These are phyloP conservation scores for Cryphonectria naterciae DNA, from an alignment of 2,329 filamentous ascomycete genomes.

Conservation along the genomic window DNA sequence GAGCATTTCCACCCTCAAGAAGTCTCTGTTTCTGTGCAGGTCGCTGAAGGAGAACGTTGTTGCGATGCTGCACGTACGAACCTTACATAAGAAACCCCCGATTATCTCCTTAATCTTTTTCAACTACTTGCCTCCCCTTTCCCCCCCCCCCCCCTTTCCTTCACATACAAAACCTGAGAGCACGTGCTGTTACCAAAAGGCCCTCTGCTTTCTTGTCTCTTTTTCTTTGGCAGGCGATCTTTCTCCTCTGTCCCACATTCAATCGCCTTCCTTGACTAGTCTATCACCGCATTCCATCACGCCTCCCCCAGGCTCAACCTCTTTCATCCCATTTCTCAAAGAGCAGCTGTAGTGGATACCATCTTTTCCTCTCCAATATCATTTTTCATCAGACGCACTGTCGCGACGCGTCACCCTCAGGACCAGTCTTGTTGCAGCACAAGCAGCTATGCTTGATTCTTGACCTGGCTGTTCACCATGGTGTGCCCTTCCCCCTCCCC, in stretches of 20 bases:
- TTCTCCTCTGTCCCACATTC: neutral
- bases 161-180: neutral
- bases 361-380: neutral
- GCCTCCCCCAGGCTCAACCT: neutral
- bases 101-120: neutral
- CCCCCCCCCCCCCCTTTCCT: too few species aligned
- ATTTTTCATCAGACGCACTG: neutral
- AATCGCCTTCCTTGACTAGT: neutral
- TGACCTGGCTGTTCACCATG: neutral
- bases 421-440: neutral
- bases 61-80: neutral
- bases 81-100: neutral
- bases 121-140: neutral
- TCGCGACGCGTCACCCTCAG: neutral
- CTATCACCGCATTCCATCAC: neutral
- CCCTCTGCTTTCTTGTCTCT: neutral
- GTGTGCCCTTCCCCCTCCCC: neutral
- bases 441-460: neutral
- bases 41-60: neutral
- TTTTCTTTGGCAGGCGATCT: neutral
- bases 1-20: neutral
- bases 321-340: neutral
- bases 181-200: too few species aligned
- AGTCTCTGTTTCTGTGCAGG: neutral
- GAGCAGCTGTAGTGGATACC: neutral